Percentiles rank a stretch among this genome's conserved stretches.
phyloP scores from a whole-genome alignment of 352 stramenopile genomes.

The Pythium sukuiense region DNA sequence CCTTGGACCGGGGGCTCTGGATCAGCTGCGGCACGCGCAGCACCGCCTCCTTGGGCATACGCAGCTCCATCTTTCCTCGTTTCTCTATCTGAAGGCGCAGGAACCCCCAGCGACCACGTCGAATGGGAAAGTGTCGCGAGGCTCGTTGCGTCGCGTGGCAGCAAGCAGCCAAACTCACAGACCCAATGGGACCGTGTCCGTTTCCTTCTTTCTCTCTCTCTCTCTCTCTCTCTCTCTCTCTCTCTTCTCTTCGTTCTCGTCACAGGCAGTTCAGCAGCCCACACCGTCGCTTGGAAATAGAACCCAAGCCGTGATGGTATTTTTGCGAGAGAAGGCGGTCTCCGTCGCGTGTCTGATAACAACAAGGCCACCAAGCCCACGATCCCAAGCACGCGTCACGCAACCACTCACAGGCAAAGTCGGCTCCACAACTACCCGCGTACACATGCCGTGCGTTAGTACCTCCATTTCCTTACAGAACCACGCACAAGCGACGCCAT shows the following conservation, averaged over 20 bases:
- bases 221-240: not conserved
- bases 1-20: not conserved
- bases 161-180: not conserved
- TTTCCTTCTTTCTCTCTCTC: slow-evolving; percentile 2
- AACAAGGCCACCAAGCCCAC: not conserved
- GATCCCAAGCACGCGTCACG: not conserved
- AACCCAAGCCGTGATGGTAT: not conserved
- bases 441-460: too few relatives aligned
- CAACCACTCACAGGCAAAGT: too few relatives aligned
- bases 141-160: not conserved
- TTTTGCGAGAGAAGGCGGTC: slow-evolving; percentile 6
- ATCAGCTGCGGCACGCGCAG: slow-evolving; percentile 8
- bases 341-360: not conserved
- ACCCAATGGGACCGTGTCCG: slow-evolving; percentile 15
- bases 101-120: not conserved
- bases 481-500: too few relatives aligned
- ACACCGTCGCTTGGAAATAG: not conserved
- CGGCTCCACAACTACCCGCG: too few relatives aligned
- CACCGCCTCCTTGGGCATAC: slow-evolving; percentile 2
- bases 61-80: slow-evolving; percentile 5
- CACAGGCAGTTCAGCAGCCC: slow-evolving; percentile 1
- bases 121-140: slow-evolving; percentile 13
- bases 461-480: too few relatives aligned
- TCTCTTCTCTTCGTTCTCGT: slow-evolving; percentile 7
- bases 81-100: not conserved